Percentiles rank a stretch among this genome's conserved stretches.
These are phyloP conservation scores for Arachis stenosperma DNA, from an alignment of 306 rosid genomes.

Conservation along the genomic window DNA sequence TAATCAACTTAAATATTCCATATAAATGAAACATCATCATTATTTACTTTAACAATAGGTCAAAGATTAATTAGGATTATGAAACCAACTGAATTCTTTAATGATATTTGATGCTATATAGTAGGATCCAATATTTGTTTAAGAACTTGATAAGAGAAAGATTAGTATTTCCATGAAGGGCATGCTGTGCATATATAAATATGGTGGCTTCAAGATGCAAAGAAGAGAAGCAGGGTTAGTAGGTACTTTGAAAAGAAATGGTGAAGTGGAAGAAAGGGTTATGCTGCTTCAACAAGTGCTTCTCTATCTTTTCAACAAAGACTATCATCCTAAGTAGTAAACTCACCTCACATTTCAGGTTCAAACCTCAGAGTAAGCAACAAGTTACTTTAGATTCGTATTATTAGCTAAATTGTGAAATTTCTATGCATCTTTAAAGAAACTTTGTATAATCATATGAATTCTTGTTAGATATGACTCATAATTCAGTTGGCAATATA, in stretches of 20 bases:
- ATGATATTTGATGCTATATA: background rate
- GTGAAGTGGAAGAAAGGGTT: conserved; percentile 49
- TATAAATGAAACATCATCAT: background rate
- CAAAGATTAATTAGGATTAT: background rate
- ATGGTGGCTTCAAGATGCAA: conserved; percentile 21
- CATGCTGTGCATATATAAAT: conserved; percentile 41
- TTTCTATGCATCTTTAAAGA: background rate
- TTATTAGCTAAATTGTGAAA: conserved; percentile 6
- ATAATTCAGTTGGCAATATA: no score
- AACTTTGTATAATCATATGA: no score
- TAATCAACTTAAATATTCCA: no score
- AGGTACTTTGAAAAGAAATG: conserved; percentile 51
- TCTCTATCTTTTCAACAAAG: conserved; percentile 52
- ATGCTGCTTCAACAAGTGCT: conserved; percentile 55
- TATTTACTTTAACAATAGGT: background rate
- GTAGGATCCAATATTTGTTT: conserved; percentile 21
- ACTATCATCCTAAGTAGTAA: conserved; percentile 41
- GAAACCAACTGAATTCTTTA: background rate
- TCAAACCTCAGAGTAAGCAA: conserved; percentile 51
- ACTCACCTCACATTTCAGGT: conserved; percentile 46
- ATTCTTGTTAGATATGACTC: no score
- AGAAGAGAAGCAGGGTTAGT: conserved; percentile 15
- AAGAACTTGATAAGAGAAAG: conserved; percentile 5
- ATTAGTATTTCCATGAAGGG: background rate
- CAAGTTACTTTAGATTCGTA: background rate